These are phyloP conservation scores for Aurantiochytrium sp. DNA, from an alignment of 108 stramenopile species.

Conservation along the genomic window DNA sequence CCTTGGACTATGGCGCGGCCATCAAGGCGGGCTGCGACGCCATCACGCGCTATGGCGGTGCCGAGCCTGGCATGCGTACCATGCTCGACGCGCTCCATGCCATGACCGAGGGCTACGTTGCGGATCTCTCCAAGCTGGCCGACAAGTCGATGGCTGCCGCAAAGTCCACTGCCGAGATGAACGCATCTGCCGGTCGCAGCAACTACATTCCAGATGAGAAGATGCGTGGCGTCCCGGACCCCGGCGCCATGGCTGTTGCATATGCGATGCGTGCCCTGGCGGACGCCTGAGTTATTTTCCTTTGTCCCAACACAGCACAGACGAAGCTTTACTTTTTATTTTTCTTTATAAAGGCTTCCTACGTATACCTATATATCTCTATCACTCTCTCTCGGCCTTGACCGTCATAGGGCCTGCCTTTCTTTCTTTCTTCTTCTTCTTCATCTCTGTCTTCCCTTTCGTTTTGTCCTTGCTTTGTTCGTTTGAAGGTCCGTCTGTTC, in stretches of 20 bases:
- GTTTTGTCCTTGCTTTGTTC: no score
- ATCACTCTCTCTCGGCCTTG: no score
- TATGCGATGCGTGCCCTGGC: constrained; percentile 66
- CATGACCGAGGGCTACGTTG: constrained; percentile 48
- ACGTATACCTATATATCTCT: no score
- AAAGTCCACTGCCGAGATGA: constrained; percentile 75
- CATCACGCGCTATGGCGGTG: constrained; percentile 82
- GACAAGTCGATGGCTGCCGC: constrained; percentile 68
- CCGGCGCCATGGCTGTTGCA: constrained; percentile 86
- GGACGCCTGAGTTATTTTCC: not conserved
- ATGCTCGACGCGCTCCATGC: constrained; percentile 91
- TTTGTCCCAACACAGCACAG: no score
- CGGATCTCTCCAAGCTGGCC: constrained; percentile 45
- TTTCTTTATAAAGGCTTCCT: no score
- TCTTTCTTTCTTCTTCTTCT: no score
- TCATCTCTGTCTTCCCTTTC: no score
- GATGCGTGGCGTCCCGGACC: constrained; percentile 81
- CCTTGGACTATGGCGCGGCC: constrained; percentile 50
- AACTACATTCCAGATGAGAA: constrained; percentile 77
- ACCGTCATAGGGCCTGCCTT: no score
- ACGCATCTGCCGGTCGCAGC: constrained; percentile 78
- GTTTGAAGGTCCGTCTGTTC: no score
- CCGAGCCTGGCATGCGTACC: constrained; percentile 76
- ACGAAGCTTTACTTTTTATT: no score
- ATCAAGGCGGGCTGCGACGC: constrained; percentile 76